These are phyloP conservation scores for Trichosporon sp. DNA, from an alignment of 1,284 basidiomycete species.

Conservation along the genomic window DNA sequence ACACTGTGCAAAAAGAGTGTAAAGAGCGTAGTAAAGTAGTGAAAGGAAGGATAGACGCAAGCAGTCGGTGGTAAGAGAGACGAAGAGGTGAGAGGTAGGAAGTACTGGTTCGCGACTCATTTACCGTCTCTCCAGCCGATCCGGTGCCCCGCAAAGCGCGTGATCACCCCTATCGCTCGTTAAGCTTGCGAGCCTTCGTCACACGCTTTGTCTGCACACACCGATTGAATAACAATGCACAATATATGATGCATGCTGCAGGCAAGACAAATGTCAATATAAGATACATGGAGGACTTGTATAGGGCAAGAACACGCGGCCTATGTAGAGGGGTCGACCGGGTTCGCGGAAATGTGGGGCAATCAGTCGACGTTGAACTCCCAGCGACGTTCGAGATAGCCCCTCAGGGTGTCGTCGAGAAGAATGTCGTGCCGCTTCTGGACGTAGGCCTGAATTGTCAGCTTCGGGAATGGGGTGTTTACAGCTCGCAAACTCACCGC, in stretches of 20 bases:
- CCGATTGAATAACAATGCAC: neutral
- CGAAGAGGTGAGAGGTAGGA: too few species aligned
- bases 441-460: slow-evolving; percentile 69
- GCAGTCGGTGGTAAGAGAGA: too few species aligned
- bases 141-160: neutral
- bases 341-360: slow-evolving; percentile 1
- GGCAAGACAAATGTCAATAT: neutral
- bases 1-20: neutral
- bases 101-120: too few species aligned
- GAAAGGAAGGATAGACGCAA: neutral
- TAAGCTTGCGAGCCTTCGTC: too few species aligned
- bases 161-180: neutral
- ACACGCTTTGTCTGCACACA: too few species aligned
- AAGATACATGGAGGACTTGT: neutral
- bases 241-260: neutral
- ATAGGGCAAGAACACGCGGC: neutral
- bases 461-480: neutral
- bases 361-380: slow-evolving; percentile 23
- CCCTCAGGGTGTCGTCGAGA: slow-evolving; percentile 85
- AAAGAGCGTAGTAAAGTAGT: neutral
- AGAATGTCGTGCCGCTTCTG: slow-evolving; percentile 93
- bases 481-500: slow-evolving; percentile 69
- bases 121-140: too few species aligned
- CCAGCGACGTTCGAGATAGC: slow-evolving; percentile 69
- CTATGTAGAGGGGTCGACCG: slow-evolving; percentile 2